These are phyloP conservation scores for Blastobotrys parvus DNA, from an alignment of 805 yeast genomes.

Conservation along the genomic window DNA sequence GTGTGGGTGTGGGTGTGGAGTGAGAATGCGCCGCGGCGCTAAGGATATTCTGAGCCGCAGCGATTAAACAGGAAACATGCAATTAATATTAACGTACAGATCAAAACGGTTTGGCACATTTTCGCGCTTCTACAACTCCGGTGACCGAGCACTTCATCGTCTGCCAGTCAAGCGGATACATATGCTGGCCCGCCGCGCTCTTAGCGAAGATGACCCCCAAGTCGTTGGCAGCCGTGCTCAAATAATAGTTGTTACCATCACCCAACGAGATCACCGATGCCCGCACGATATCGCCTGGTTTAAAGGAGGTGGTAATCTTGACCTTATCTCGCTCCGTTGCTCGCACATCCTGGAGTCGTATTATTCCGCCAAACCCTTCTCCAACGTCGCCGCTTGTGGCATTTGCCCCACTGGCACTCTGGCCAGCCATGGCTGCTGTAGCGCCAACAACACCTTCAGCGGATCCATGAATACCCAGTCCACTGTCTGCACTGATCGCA, in stretches of 20 bases:
- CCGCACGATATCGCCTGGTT: slow-evolving; percentile 88
- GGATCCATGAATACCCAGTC: slow-evolving; percentile 52
- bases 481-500: slow-evolving; percentile 48
- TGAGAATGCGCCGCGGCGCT: too few relatives aligned
- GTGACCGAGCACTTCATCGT: slow-evolving; percentile 76
- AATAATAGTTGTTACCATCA: slow-evolving; percentile 85
- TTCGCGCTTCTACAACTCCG: slow-evolving; percentile 69
- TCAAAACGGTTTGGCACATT: slow-evolving; percentile 81
- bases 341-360: slow-evolving; percentile 80
- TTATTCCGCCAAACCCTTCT: slow-evolving; percentile 79
- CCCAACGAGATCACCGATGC: slow-evolving; percentile 79
- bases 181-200: slow-evolving; percentile 58
- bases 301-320: slow-evolving; percentile 65
- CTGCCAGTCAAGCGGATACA: slow-evolving; percentile 94
- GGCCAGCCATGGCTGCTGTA: slow-evolving; percentile 17
- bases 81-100: too few relatives aligned
- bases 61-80: too few relatives aligned
- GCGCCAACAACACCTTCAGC: slow-evolving; percentile 24
- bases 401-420: slow-evolving; percentile 9
- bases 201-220: slow-evolving; percentile 89
- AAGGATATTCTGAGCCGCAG: too few relatives aligned
- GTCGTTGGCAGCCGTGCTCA: slow-evolving; percentile 84
- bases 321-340: slow-evolving; percentile 87
- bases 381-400: slow-evolving; percentile 49
- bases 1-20: too few relatives aligned